Evolutionary conservation across 1,139 yeast species (phyloP).

Genomic region (Arxiozyma telluris): DNA sequence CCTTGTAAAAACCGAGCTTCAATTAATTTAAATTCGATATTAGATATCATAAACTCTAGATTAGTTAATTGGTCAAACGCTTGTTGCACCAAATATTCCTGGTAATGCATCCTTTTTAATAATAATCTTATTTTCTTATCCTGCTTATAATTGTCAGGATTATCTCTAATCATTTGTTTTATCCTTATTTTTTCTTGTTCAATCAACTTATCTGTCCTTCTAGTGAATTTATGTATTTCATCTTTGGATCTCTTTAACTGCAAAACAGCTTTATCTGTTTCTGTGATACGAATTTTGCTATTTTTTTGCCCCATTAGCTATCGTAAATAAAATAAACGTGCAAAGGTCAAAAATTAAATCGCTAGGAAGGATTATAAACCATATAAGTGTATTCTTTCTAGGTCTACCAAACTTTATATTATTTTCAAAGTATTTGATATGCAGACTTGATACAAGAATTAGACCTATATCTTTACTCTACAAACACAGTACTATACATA

Average conservation of each 20-base stretch:
- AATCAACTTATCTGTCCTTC: conserved; percentile 47
- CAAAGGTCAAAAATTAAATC: neutral
- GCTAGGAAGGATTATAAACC: too few species aligned
- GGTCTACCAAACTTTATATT: neutral
- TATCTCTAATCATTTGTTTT: conserved; percentile 22
- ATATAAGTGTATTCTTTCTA: too few species aligned
- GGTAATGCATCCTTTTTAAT: conserved; percentile 71
- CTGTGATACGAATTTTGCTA: conserved; percentile 46
- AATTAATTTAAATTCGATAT: conserved; percentile 80
- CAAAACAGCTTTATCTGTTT: conserved; percentile 76
- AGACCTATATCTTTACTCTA: too few species aligned
- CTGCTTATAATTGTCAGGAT: conserved; percentile 29
- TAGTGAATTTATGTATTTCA: conserved; percentile 66
- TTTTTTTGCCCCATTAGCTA: conserved; percentile 27
- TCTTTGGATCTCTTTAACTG: conserved; percentile 86
- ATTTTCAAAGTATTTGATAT: too few species aligned
- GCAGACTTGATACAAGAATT: neutral
- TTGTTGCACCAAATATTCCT: conserved; percentile 55
- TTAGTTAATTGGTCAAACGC: conserved; percentile 73
- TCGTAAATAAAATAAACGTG: neutral
- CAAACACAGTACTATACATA: too few species aligned
- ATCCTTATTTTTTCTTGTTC: conserved; percentile 29
- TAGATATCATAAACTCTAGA: conserved; percentile 60
- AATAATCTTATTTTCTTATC: conserved; percentile 49
- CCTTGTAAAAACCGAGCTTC: conserved; percentile 82